Base-by-base conservation (phyloP, 2,329 filamentous ascomycete species). In the Talaromyces albobiverticillius region DNA sequence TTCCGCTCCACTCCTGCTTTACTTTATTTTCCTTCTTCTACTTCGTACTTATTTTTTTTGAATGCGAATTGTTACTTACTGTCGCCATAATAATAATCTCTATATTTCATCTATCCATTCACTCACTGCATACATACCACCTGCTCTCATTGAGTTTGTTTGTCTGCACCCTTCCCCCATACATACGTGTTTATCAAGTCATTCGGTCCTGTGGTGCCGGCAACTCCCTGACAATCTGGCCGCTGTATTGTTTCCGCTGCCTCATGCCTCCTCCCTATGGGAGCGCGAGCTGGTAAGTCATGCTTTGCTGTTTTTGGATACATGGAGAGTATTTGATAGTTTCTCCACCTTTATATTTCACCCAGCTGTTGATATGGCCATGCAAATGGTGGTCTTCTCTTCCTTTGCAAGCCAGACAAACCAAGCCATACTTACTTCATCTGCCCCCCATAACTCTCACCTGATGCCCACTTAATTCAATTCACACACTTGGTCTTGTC, bases 251-350 rank as follows among this genome's bases (percentile, higher is more conserved):
- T 36, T 25, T 55, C 51, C 46, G 53, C 32, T 41, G 34, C 53
- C 43, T 48, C 48, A 46, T 55, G 51, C 43, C 48, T 59, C 54
- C 57, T 59, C 55, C 57, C 48, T 45, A 31, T 57, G 46, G 45
- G 40, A 55, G 48, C 36, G 54, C 51, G 36, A 56, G 54, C 54
- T 53, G 54, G 54, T 56, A 50, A 56, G 48, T 55, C 50, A 34
- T 50, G 18, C 46, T 46, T n/a, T 51, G 11, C 25, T 22, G 13
- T 46, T 52, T 22, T 25, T 51, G 18, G 3, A 43, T 31, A 8
- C 25, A 20, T 16, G 23, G 34, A 29, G 20, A 51, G 20, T 23
- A 11, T 16, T 45, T 7, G 2, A 13, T 9, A 43, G 26, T 26
- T 38, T 16, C 31, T 20, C 23, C 20, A 16, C 36, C 3, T 22